phyloP scores from a whole-genome alignment of 495 filamentous ascomycete species.

The Polyplosphaeria fusca region DNA sequence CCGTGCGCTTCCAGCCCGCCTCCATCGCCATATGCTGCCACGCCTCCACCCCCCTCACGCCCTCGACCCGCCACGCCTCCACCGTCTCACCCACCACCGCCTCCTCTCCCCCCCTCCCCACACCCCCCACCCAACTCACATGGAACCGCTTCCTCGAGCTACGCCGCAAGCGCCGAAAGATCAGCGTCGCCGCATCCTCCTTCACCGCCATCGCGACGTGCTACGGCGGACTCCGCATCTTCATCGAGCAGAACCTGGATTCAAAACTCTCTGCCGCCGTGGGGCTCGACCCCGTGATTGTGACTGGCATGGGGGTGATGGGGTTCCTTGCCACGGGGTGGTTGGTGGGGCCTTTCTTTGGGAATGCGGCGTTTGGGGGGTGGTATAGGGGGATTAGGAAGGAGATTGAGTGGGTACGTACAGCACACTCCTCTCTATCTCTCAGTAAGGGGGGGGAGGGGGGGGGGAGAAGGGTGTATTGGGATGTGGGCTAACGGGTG shows the following conservation, averaged over 20 bases:
- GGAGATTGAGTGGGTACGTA: conserved; percentile 66
- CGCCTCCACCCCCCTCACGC: neutral
- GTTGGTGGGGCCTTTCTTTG: conserved; percentile 78
- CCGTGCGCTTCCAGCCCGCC: conserved; percentile 17
- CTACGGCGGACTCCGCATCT: conserved; percentile 57
- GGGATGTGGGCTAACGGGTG: too few relatives aligned
- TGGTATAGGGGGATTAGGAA: conserved; percentile 61
- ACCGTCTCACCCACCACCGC: conserved; percentile 10
- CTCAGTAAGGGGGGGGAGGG: too few relatives aligned
- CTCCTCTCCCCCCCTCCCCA: conserved; percentile 1
- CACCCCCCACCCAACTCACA: conserved; percentile 50
- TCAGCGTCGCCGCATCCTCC: conserved; percentile 73
- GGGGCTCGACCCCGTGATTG: conserved; percentile 81
- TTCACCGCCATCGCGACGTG: conserved; percentile 59
- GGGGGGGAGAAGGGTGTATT: too few relatives aligned
- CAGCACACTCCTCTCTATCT: neutral
- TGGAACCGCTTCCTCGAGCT: conserved; percentile 95
- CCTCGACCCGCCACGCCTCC: conserved; percentile 43
- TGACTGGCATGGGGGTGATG: conserved; percentile 72
- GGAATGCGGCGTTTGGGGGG: conserved; percentile 69
- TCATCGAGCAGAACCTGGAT: conserved; percentile 66
- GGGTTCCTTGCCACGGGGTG: conserved; percentile 74
- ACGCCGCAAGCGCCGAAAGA: conserved; percentile 75
- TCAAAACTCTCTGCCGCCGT: conserved; percentile 61
- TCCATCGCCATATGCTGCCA: conserved; percentile 15